Percentiles rank a stretch among this genome's conserved stretches.
Evolutionary conservation across 805 yeast species (phyloP).

Genomic region (Candida qinlingensis): DNA sequence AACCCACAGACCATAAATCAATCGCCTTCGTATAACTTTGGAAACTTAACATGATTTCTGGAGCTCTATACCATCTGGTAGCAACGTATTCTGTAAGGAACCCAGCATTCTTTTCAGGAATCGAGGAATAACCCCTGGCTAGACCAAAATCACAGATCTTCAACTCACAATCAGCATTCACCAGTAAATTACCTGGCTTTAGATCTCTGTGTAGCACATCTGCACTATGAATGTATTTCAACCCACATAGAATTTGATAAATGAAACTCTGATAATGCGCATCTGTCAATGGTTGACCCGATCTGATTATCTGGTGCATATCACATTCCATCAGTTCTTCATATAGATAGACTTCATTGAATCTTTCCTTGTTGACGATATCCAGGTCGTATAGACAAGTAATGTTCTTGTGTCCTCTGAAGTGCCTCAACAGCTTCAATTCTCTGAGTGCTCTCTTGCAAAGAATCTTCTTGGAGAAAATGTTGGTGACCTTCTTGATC

Average conservation of each 20-base stretch:
- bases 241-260: slow-evolving; percentile 87
- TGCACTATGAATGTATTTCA: slow-evolving; percentile 84
- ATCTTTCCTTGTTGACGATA: slow-evolving; percentile 63
- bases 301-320: slow-evolving; percentile 93
- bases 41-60: slow-evolving; percentile 92
- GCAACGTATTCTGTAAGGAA: slow-evolving; percentile 97
- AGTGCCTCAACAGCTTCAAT: slow-evolving; percentile 82
- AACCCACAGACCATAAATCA: slow-evolving; percentile 97
- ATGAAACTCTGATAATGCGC: slow-evolving; percentile 91
- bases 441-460: slow-evolving; percentile 92
- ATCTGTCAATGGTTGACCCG: slow-evolving; percentile 90
- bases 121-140: slow-evolving; percentile 84
- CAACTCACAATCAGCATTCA: slow-evolving; percentile 94
- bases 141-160: slow-evolving; percentile 96
- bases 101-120: slow-evolving; percentile 84
- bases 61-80: slow-evolving; percentile 98
- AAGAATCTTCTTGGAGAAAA: slow-evolving; percentile 83
- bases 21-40: slow-evolving; percentile 95
- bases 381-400: slow-evolving; percentile 94
- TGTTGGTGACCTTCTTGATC: slow-evolving; percentile 91
- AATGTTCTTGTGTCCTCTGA: slow-evolving; percentile 93
- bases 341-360: slow-evolving; percentile 88
- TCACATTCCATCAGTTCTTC: slow-evolving; percentile 99
- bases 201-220: slow-evolving; percentile 91
- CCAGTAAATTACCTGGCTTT: slow-evolving; percentile 89